Evolutionary conservation across 805 yeast species (phyloP).

Genomic region (Sugiyamaella boreocaroliniensis): DNA sequence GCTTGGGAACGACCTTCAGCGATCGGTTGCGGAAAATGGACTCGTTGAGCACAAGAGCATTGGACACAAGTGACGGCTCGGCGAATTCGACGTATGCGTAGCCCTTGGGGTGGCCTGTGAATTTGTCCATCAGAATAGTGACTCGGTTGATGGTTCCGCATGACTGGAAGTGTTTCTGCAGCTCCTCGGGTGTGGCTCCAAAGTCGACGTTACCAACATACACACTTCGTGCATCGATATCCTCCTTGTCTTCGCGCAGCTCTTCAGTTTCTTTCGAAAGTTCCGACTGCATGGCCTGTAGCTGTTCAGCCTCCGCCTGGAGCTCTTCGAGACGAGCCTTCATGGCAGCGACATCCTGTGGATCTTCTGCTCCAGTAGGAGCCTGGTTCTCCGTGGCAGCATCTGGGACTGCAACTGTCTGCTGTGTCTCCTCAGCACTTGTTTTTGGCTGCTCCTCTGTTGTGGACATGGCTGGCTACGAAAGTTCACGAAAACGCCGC

Average conservation of each 20-base stretch:
- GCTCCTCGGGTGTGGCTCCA: constrained; percentile 68
- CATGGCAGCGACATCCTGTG: constrained; percentile 29
- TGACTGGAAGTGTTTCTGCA: constrained; percentile 63
- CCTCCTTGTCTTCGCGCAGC: constrained; percentile 46
- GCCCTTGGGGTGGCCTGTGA: constrained; percentile 79
- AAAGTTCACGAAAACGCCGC: no score
- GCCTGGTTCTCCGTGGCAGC: neutral
- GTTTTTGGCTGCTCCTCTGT: neutral
- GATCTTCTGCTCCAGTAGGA: neutral
- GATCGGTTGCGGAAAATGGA: constrained; percentile 60
- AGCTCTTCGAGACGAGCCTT: constrained; percentile 45
- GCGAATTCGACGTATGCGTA: constrained; percentile 81
- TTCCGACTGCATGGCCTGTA: constrained; percentile 52
- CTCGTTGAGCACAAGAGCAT: constrained; percentile 62
- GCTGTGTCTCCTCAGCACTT: neutral
- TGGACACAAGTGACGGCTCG: constrained; percentile 54
- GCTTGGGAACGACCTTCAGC: constrained; percentile 66
- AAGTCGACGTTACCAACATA: constrained; percentile 85
- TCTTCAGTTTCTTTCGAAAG: constrained; percentile 38
- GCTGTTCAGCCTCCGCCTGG: constrained; percentile 56
- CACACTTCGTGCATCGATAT: constrained; percentile 68
- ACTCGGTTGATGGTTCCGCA: constrained; percentile 75
- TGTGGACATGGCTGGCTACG: neutral
- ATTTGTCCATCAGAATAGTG: constrained; percentile 65
- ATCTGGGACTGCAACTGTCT: neutral